Base-by-base conservation (phyloP, 495 filamentous ascomycete species). In the Oleoguttula mirabilis region DNA sequence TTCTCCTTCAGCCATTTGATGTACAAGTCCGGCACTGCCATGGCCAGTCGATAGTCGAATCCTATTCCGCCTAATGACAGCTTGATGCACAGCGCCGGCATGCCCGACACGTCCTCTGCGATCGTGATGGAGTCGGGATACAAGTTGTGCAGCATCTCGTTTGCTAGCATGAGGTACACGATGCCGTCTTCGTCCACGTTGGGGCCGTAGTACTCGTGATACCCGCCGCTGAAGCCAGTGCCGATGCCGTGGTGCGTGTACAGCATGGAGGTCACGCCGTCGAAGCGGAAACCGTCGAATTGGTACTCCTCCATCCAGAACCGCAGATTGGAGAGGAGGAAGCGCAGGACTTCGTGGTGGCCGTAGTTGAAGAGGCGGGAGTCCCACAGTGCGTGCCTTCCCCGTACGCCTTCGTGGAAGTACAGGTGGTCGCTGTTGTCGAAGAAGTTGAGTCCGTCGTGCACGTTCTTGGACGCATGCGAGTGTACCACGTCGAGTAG, bases 231-330 rank as follows among this genome's bases (percentile, higher is more conserved):
- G 60, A 98, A 98, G 32, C 92, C 90, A 35, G 87, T 95, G 73
- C 92, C 90, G 64, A 98, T 95, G 24, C 90, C 90, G 59, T 98
- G 90, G 59, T 98, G 88, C 10, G 66, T 66, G 59, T 98, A 98
- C 43, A 98, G 79, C 82, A 98, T 98, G 60, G 87, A 94, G 11
- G 90, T 96, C 25, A 98, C 90, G 47, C 90, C 90, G 57, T 98
- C 90, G 57, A 98, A 98, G 33, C 90, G 74, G 71, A 96, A 98
- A 16, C 90, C 90, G 58, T 96, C 90, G 59, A 98, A 95, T 36
- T 73, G 60, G 56, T 95, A 98, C 58, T 95, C 88, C 43, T 98
- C 90, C 88, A 98, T 95, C 83, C 92, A 98, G 67, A 94, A 98
- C 19, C 92, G 75, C 43, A 98, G 69, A 60, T 98, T 98, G 62